Base-by-base conservation (phyloP, 2,329 filamentous ascomycete genomes). In the Aspergillus fumigatus region DNA sequence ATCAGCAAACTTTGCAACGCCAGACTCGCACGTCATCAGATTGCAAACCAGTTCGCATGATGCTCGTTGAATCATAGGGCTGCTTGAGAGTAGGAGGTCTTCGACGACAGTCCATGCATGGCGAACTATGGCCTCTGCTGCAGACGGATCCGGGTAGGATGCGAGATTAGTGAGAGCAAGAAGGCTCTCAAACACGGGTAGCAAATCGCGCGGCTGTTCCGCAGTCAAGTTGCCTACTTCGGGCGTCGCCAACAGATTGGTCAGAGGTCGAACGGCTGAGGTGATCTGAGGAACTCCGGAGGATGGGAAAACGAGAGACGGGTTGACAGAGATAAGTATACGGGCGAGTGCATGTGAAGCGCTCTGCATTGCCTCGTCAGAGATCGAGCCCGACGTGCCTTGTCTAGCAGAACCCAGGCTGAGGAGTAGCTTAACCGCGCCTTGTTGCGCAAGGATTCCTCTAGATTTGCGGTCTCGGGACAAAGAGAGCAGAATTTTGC, bases 151-250 rank as follows among this genome's bases (percentile, higher is more conserved):
- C 19, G 77, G 70, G 49, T 74, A 70, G 0, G 90, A 95, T 0
- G 93, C 94, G 7, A 99, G 83, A 65, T 99, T 99, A 0, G 94
- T 97, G 38, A 99, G 83, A 0, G 94, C 93, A 72, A 97, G 88
- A 8, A 99, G 82, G 0, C 88, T 83, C 74, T 99, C 94, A 64
- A 97, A 99, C 0, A 89, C 87, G 0, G 94, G 92, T 0, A 99
- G 82, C 14, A 97, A 83, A 71, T 96, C 89, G 52, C 88, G 84
- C 1, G 84, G 84, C 53, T 80, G 78, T 56, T 77, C 75, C 25
- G 69, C 74, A 6, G 75, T 71, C 40, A 71, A 60, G 48, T 87
- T 84, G 2, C 81, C 78, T 1, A 79, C 77, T 4, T 85, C 82
- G 51, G 89, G 84, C 5, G 85, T 83, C 0, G 83, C 77, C 17